Base-by-base conservation (phyloP, 257 asterid genomes). In the Fraxinus anomala region DNA sequence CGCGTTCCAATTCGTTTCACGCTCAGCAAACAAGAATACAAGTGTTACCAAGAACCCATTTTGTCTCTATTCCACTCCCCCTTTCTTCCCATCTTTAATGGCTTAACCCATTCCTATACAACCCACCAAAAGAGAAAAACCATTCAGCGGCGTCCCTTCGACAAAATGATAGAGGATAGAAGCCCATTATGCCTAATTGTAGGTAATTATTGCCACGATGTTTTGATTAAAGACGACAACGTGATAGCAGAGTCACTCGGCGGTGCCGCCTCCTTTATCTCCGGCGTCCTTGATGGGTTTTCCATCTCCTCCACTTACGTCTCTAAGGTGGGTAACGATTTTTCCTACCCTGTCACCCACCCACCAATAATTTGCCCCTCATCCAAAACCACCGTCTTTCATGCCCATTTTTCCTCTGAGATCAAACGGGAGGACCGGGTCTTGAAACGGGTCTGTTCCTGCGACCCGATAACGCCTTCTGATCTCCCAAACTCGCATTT, bases 131-230 rank as follows among this genome's bases (percentile, higher is more conserved):
- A 23, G 31, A 21, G 49, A 34, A 19, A 12, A 69, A 34, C 47
- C 14, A 40, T 24, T 3, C 49, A 37, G 73, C 26, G 12, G 49
- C 51, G 33, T 19, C 21, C 16, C 47, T 16, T 47, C 9, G 17
- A 10, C 47, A 72, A 42, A 31, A 72, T 40, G 80, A 67, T 36
- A 39, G 66, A 40, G 28, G 34, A 21, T 30, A 31, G 59, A 42
- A 31, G 6, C 63, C 37, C 75, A 7, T 76, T 87, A 47, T 89
- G 97, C 82, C 83, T 94, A 34, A 87, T 94, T 66, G 97, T 92
- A 49, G 97, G 99, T 77, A 94, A 92, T 79, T 94, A 92, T 82
- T 92, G 97, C 89, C 99, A 94, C 84, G 99, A 94, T 75, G 91
- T 94, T 16, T 76, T 94, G 40, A 83, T 89, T 78, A 92, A 88